Evolutionary conservation across 345 rosid species (phyloP), one percentile per base, ranked within the genome.

Genomic region (Lepidium aucheri): DNA sequence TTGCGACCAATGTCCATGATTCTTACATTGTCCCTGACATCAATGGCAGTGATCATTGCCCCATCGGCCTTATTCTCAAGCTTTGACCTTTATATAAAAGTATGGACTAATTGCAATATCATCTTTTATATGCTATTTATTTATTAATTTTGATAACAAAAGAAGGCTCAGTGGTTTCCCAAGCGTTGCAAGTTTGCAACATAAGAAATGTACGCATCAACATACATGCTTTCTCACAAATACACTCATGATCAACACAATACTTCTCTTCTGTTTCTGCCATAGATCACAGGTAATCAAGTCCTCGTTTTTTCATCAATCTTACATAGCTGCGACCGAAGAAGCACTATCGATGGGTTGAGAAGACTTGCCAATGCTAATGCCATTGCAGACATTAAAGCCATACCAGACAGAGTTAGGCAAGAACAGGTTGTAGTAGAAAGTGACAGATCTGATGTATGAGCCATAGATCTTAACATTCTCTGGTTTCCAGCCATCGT

Each of bases 21-120:
- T 88, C 99, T 0, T 94, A 84, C 74, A 90, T 85, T 60, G 82
- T 86, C 53, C 99, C 99, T 26, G 96, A 88, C 72, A 76, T 94
- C 64, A 35, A 41, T 3, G 99, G 96, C 39, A 90, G 99, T 73
- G 99, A 90, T 81, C 97, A 94, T 74, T 72, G 96, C 61, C 96
- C 99, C 10, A 75, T 94, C 62, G 91, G 97, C 77, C 89, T 90
- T 41, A 40, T 81, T 53, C 86, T 90, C 33, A 82, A 83, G 79
- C 75, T 81, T 40, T 88, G 87, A 84, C 55, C 32, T 6, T 11
- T 56, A 24, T 6, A 28, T 28, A 28, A 28, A 28, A 3, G 6
- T 28, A 7, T 28, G 32, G 32, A 6, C 32, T 28, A 1, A 16
- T 15, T 42, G 11, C 20, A 42, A 42, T 42, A 4, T 39, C 12